These are phyloP conservation scores for Luffa acutangula DNA, from an alignment of 306 rosid species.

Conservation along the genomic window DNA sequence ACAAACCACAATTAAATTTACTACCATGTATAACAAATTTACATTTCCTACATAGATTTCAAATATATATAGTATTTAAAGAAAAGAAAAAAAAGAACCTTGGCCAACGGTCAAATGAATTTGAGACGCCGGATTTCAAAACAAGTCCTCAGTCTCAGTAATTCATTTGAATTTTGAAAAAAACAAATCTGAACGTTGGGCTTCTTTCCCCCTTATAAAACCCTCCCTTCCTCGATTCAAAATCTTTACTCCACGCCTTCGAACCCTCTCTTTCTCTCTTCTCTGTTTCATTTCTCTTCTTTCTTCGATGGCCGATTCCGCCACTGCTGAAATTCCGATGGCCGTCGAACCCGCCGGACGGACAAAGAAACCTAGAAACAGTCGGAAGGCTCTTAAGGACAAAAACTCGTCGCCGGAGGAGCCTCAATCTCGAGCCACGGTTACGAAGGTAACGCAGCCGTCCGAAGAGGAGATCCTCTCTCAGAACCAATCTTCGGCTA, in stretches of 20 bases:
- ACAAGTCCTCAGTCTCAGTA: slow-evolving; percentile 1
- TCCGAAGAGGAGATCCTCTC: slow-evolving; percentile 30
- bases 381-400: slow-evolving; percentile 54
- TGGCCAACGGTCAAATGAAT: slow-evolving; percentile 28
- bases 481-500: slow-evolving; percentile 28
- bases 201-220: slow-evolving; percentile 13
- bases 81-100: not conserved
- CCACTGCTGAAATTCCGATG: slow-evolving; percentile 18
- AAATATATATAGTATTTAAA: not conserved
- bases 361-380: slow-evolving; percentile 39
- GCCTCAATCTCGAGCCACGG: slow-evolving; percentile 21
- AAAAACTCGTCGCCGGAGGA: slow-evolving; percentile 35
- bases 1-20: not conserved
- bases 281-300: not conserved
- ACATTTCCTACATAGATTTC: not conserved
- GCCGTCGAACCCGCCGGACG: not conserved
- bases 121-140: not conserved
- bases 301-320: slow-evolving; percentile 43
- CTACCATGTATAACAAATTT: not conserved
- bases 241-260: not conserved
- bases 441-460: slow-evolving; percentile 15
- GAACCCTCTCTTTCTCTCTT: not conserved
- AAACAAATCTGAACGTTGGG: slow-evolving; percentile 36
- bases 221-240: not conserved
- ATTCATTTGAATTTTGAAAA: slow-evolving; percentile 42